Base-by-base conservation (phyloP, 164 flowering plant genomes). In the Berberis thunbergii region DNA sequence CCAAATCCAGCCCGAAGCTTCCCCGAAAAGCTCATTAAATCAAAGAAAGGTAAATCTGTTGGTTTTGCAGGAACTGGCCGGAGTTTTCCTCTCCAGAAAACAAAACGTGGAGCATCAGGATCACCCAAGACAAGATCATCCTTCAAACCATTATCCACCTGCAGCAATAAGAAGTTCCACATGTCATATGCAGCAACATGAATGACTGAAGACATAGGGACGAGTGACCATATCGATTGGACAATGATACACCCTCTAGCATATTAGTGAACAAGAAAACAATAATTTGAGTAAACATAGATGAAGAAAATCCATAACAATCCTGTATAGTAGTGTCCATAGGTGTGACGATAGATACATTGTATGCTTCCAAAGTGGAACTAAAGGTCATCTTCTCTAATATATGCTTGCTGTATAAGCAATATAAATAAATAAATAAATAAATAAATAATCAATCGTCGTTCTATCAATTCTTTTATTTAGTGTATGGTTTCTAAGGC, bases 91-190 rank as follows among this genome's bases (percentile, higher is more conserved):
- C 73, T 64, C 98, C 98, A 94, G 57, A 84, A 70, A 26, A 94
- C 97, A 70, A 91, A 91, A 8, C 97, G 82, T 13, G 97, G 98
- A 0, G 98, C 97, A 67, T 83, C 71, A 3, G 97, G 96, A 65
- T 94, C 98, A 26, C 96, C 98, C 62, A 94, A 70, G 13, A 94
- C 97, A 57, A 94, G 74, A 49, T 94, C 96, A 69, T 88, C 95
- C 81, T 87, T 88, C 76, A 94, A 75, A 11, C 96, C 98, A 73
- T 84, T 78, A 73, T 94, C 98, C 70, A 90, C 96, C 91, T 91
- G 78, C 70, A 71, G 67, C 40, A 41, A 54, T 43, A 42, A 53
- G 46, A 41, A 43, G 8, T 26, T 40, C n/a, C 42, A 66, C 43
- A 50, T 46, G 43, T 63, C 13, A 59, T 49, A 46, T 42, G 70